Conservation (phyloP, 73 alveolate genomes). For the Paramecium primaurelia region DNA sequence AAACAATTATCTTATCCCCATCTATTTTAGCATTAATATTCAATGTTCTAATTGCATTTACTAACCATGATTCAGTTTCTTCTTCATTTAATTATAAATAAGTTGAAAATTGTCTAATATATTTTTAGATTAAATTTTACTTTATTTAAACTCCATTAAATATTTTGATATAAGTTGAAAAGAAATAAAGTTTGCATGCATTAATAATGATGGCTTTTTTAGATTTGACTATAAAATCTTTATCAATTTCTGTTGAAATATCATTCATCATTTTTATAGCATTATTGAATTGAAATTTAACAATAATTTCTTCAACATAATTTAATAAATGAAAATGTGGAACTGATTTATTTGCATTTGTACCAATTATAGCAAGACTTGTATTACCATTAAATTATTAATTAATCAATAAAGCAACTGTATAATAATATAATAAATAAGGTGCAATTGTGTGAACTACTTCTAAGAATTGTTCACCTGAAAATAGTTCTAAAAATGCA, state of each 20-base stretch:
- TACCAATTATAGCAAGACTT: not conserved
- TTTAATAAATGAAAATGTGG: not conserved
- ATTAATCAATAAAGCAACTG: not conserved
- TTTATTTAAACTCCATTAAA: not conserved
- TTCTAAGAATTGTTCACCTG: not conserved
- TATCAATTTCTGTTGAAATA: not conserved
- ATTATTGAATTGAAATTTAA: not conserved
- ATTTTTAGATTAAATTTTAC: not conserved
- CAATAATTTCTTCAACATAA: not conserved
- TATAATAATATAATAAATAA: slow-evolving; percentile 3
- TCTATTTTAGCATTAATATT: not conserved
- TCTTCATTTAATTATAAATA: slow-evolving; percentile 3
- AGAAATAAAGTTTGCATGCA: slow-evolving; percentile 22
- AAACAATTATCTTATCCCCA: not conserved
- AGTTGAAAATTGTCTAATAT: not conserved
- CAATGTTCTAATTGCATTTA: not conserved
- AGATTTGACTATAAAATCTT: not conserved
- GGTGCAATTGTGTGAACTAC: slow-evolving; percentile 15
- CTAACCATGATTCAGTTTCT: slow-evolving; percentile 25
- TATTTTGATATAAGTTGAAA: not conserved
- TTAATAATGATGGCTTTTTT: not conserved
- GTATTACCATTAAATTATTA: not conserved
- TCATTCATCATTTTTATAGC: not conserved
- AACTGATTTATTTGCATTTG: not conserved
- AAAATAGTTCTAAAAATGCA: not conserved